phyloP scores from a whole-genome alignment of 306 rosid genomes.

The Urtica urens region DNA sequence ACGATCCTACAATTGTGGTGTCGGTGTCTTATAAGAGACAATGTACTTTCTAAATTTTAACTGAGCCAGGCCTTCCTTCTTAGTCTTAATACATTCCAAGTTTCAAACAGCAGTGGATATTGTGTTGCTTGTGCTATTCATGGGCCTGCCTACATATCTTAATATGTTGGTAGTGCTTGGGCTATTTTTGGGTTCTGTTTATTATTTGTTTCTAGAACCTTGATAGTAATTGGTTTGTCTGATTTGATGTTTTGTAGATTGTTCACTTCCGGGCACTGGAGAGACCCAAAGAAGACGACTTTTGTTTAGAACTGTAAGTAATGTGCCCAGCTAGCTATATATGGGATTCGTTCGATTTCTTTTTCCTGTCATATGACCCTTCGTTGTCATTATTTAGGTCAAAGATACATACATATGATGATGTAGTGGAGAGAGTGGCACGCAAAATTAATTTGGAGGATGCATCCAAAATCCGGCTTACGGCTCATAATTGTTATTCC shows the following conservation, averaged over 20 bases:
- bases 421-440: slow-evolving; percentile 62
- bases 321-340: slow-evolving; percentile 1
- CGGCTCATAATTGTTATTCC: slow-evolving; percentile 81
- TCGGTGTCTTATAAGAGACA: too few relatives aligned
- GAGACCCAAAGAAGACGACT: slow-evolving; percentile 87
- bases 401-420: slow-evolving; percentile 49
- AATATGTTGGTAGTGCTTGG: too few relatives aligned
- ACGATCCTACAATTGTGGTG: too few relatives aligned
- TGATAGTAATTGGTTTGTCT: slow-evolving; percentile 1
- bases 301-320: slow-evolving; percentile 71
- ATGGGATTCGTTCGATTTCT: neutral
- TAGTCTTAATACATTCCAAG: too few relatives aligned
- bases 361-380: neutral
- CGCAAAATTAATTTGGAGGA: slow-evolving; percentile 49
- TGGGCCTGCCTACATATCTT: too few relatives aligned
- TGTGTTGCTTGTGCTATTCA: too few relatives aligned
- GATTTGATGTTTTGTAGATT: slow-evolving; percentile 38
- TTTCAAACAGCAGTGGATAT: too few relatives aligned
- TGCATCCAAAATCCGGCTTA: slow-evolving; percentile 74
- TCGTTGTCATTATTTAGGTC: slow-evolving; percentile 33
- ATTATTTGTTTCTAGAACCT: neutral
- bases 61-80: too few relatives aligned
- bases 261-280: slow-evolving; percentile 81
- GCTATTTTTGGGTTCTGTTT: too few relatives aligned
- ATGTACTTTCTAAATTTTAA: too few relatives aligned